phyloP scores from a whole-genome alignment of 202 grass and related monocot genomes.

The Schoenoplectus triqueter region DNA sequence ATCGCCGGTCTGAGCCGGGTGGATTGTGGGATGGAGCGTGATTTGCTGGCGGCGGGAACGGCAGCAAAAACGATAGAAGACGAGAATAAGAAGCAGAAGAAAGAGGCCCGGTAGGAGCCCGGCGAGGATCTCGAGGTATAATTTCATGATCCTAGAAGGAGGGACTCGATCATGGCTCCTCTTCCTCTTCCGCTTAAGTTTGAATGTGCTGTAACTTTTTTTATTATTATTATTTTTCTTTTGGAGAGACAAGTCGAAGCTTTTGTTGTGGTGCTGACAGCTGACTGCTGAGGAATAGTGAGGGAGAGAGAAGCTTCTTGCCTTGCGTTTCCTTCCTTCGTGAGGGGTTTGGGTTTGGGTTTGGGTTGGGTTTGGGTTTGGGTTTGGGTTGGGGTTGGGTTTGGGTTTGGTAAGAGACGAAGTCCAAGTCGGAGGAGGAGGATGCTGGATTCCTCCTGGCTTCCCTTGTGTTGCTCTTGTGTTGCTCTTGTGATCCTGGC shows the following conservation, averaged over 20 bases:
- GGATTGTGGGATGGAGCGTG: conserved; percentile 13
- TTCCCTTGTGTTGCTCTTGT: no score
- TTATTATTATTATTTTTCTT: background rate
- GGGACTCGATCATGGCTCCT: background rate
- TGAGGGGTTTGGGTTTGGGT: conserved; percentile 13
- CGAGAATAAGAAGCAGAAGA: conserved; percentile 2
- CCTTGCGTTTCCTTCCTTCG: background rate
- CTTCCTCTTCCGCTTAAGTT: background rate
- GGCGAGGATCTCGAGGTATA: conserved; percentile 36
- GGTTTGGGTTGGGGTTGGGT: background rate
- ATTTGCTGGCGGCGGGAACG: conserved; percentile 24
- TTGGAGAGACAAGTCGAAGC: background rate
- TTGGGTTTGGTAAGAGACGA: conserved; percentile 18
- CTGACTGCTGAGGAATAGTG: no score
- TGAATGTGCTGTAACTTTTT: background rate
- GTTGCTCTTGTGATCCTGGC: no score
- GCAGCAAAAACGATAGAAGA: conserved; percentile 20
- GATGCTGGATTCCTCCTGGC: no score
- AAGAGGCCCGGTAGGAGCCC: conserved; percentile 10
- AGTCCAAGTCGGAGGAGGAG: background rate
- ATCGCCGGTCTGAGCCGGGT: background rate
- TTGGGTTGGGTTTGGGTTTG: conserved; percentile 25
- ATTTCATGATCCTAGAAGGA: conserved; percentile 28
- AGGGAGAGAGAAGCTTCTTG: conserved; percentile 24
- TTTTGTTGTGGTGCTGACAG: background rate